Base-by-base conservation (phyloP, 2,329 filamentous ascomycete genomes). In the Colletotrichum lini region DNA sequence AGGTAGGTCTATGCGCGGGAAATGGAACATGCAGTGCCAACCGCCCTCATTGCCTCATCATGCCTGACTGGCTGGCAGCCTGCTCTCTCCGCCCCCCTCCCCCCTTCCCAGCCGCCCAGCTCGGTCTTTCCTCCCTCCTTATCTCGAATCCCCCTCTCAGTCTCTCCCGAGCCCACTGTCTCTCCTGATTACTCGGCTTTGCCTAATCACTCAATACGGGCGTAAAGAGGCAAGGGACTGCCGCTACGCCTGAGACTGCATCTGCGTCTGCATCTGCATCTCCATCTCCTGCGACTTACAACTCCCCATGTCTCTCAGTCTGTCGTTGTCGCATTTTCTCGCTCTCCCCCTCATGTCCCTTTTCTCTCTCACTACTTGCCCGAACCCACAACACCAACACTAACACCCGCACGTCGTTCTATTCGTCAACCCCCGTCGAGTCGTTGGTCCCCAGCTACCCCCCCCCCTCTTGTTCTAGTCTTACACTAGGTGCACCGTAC, bases 221-320 rank as follows among this genome's bases (percentile, higher is more conserved):
- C 68, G 65, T 71, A 71, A 42, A 35, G 68, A 71, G 65, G 68
- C 65, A 71, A 71, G 68, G 65, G 68, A 71, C 65, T 58, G 54
- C n/a, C 9, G 52, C 64, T 52, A 47, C 63, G 57, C 54, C 64
- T 68, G 58, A 59, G 50, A 65, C 50, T 53, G 49, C 49, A 49
- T 21, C 7, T 45, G 18, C 44, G n/a, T 50, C 35, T 57, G 21
- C 57, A 60, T 60, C 42, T 60, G 58, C 58, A 61, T 21, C 45
- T 49, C 12, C 58, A 21, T 61, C 44, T 47, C 26, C 26, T 26
- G 47, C 44, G n/a, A 61, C 35, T 61, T 13, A 40, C 13, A 21
- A 60, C 26, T 56, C 30, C 21, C 35, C 4, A n/a, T 40, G 26
- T 40, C 53, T 56, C 35, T 13, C 50, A 4, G 16, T 10, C 30